Evolutionary conservation across 164 flowering plant genomes (phyloP).

Genomic region (Magnolia kwangsiensis): DNA sequence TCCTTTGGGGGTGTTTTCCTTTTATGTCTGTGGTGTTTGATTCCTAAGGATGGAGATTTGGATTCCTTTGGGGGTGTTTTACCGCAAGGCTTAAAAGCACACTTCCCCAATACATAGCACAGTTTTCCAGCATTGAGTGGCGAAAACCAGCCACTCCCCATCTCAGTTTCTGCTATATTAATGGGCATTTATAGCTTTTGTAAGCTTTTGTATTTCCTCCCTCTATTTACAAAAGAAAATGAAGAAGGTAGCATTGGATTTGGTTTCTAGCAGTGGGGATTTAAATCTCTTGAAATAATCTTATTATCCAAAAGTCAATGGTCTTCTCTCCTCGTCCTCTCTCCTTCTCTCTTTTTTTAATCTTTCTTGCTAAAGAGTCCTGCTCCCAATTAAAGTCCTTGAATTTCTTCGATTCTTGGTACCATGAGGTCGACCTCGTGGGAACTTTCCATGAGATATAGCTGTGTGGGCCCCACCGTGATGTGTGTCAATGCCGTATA

Average conservation of each 20-base stretch:
- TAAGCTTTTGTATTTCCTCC: slow-evolving; percentile 11
- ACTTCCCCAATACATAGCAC: slow-evolving; percentile 25
- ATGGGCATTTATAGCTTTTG: slow-evolving; percentile 22
- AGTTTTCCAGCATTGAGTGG: slow-evolving; percentile 20
- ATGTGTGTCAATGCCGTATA: too few relatives aligned
- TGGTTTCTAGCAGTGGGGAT: slow-evolving; percentile 7
- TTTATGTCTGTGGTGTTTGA: slow-evolving; percentile 4
- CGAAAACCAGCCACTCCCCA: slow-evolving; percentile 14
- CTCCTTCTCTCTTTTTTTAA: too few relatives aligned
- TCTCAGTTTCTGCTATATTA: slow-evolving; percentile 10
- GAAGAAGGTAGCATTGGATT: slow-evolving; percentile 2
- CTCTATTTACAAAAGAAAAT: background rate
- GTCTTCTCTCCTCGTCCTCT: background rate
- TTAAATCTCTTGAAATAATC: slow-evolving; percentile 10
- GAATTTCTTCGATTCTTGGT: background rate
- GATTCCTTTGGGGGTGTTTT: slow-evolving; percentile 15
- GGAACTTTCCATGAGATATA: too few relatives aligned
- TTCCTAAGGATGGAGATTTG: slow-evolving; percentile 13
- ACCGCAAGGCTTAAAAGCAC: slow-evolving; percentile 20
- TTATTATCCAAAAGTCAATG: slow-evolving; percentile 8
- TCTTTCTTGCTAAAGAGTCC: too few relatives aligned
- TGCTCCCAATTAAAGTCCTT: background rate
- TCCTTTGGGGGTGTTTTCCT: slow-evolving; percentile 10
- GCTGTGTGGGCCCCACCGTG: too few relatives aligned
- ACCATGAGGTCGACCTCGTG: too few relatives aligned